These are phyloP conservation scores for Knoxia roxburghii DNA, from an alignment of 257 asterid genomes.

Conservation along the genomic window DNA sequence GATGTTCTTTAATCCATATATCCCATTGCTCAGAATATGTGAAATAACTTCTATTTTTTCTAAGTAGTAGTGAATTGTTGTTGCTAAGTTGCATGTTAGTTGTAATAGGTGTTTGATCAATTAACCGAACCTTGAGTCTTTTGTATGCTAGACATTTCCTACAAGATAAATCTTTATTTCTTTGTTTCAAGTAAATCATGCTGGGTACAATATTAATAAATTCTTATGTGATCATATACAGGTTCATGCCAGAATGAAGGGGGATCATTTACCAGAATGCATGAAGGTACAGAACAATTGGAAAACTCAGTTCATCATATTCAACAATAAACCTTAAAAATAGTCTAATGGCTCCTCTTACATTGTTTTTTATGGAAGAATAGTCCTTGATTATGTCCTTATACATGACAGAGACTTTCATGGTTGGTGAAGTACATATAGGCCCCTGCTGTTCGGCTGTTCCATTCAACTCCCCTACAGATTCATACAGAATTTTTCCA, in stretches of 20 bases:
- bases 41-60: not conserved
- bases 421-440: conserved; percentile 74
- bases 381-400: conserved; percentile 12
- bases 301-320: too few species aligned
- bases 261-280: conserved; percentile 67
- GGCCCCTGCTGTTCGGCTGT: conserved; percentile 15
- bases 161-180: not conserved
- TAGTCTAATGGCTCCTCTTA: not conserved
- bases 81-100: not conserved
- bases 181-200: not conserved
- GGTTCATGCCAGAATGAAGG: conserved; percentile 60
- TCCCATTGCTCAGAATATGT: not conserved
- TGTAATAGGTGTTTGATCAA: not conserved
- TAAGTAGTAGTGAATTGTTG: too few species aligned
- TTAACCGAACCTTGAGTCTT: not conserved
- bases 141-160: not conserved
- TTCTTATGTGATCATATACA: conserved; percentile 27
- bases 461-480: not conserved
- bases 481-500: conserved; percentile 7
- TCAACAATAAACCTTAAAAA: not conserved
- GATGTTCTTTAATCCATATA: not conserved
- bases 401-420: conserved; percentile 70
- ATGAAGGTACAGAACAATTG: conserved; percentile 54
- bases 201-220: conserved; percentile 13
- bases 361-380: not conserved